phyloP scores from a whole-genome alignment of 306 rosid species.

The Corylus americana region DNA sequence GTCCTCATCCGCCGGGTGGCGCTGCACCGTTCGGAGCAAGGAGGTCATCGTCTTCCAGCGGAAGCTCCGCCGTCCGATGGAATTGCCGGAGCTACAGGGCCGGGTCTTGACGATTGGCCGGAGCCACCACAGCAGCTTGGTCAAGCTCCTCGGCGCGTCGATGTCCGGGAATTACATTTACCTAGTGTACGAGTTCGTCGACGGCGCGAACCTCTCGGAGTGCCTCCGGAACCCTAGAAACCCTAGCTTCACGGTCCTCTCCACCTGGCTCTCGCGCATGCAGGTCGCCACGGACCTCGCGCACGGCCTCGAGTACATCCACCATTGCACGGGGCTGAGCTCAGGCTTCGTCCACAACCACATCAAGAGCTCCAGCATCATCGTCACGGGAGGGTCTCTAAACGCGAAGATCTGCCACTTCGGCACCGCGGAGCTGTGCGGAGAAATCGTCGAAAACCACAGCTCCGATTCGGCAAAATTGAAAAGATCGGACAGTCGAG shows the following conservation, averaged over 20 bases:
- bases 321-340: slow-evolving; percentile 63
- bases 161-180: slow-evolving; percentile 59
- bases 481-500: slow-evolving; percentile 41
- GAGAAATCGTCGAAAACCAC: slow-evolving; percentile 30
- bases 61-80: slow-evolving; percentile 54
- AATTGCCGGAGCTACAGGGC: slow-evolving; percentile 45
- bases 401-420: slow-evolving; percentile 78
- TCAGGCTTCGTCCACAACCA: slow-evolving; percentile 73
- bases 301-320: slow-evolving; percentile 88
- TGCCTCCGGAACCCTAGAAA: slow-evolving; percentile 78
- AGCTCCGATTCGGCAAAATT: slow-evolving; percentile 3
- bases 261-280: slow-evolving; percentile 79
- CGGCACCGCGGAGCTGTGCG: slow-evolving; percentile 80
- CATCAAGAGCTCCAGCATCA: slow-evolving; percentile 72
- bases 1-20: slow-evolving; percentile 61
- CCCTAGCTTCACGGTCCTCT: slow-evolving; percentile 69
- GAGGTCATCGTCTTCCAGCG: slow-evolving; percentile 70
- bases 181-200: slow-evolving; percentile 65
- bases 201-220: slow-evolving; percentile 68
- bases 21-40: slow-evolving; percentile 55
- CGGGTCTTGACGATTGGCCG: slow-evolving; percentile 56
- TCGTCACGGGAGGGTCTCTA: slow-evolving; percentile 43
- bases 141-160: slow-evolving; percentile 82
- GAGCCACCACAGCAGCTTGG: slow-evolving; percentile 68
- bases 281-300: slow-evolving; percentile 82